Base-by-base conservation (phyloP, 2,329 filamentous ascomycete species). In the Fusarium aywerte region DNA sequence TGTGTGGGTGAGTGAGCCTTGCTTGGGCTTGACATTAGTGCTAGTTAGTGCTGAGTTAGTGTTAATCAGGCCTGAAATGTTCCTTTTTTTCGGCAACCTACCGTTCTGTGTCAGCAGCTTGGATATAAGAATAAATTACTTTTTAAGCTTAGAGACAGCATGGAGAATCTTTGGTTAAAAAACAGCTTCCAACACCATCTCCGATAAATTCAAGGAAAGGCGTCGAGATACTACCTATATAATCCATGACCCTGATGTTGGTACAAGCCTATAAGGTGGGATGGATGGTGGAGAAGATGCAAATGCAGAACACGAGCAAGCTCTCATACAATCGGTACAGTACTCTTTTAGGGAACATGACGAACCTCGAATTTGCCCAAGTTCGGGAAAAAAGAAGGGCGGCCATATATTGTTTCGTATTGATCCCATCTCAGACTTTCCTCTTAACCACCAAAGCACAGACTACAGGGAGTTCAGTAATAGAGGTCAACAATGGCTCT, bases 261-360 rank as follows among this genome's bases (percentile, higher is more conserved):
- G 18, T 31, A 39, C 23, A 35, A 47, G 7, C 25, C 25, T 6
- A n/a, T n/a, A n/a, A n/a, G n/a, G n/a, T n/a, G 29, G 15, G 18
- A 31, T 45, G 55, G 52, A 36, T 47, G 33, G 56, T 57, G 56
- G 56, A 40, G 50, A 32, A 42, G 36, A 44, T 45, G 13, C 13
- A 32, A 32, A 36, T 38, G 32, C 48, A 54, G 47, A 35, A 58
- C 54, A 54, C 49, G 49, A 58, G 55, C 49, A 55, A 58, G 55
- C 49, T 39, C 55, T 25, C 39, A 21, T 21, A 27, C 27, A 13
- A 45, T n/a, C n/a, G n/a, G n/a, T 21, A 32, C 10, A 13, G 18
- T 29, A 32, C 10, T 33, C 29, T 18, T n/a, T 10, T 29, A 20
- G 18, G 21, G 15, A 20, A 29, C n/a, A 58, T 56, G 39, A 58